Evolutionary conservation across 371 early-diverging fungal genomes (phyloP).

Genomic region (Haplosporangium sp.): DNA sequence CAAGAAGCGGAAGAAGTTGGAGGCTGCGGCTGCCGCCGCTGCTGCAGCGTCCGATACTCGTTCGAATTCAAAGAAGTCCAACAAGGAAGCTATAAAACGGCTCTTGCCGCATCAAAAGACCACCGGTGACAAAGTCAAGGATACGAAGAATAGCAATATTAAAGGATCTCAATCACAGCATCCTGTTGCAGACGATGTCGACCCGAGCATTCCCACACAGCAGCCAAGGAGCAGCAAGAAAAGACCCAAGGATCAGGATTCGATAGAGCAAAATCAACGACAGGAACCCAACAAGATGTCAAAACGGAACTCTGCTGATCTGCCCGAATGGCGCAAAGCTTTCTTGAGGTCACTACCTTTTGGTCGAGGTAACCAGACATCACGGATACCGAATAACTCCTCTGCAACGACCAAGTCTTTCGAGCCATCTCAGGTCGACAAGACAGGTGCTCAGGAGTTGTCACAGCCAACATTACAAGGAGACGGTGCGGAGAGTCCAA

Average conservation of each 20-base stretch:
- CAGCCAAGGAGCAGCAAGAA: conserved; percentile 25
- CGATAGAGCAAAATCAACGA: conserved; percentile 24
- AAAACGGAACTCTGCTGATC: conserved; percentile 30
- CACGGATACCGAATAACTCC: not conserved
- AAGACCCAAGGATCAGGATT: conserved; percentile 35
- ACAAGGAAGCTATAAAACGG: conserved; percentile 34
- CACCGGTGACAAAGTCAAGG: conserved; percentile 8
- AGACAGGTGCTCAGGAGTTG: not conserved
- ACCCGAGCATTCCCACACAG: not conserved
- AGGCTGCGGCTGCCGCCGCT: conserved; percentile 24
- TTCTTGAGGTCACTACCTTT: conserved; percentile 38
- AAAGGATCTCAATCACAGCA: not conserved
- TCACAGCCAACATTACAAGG: not conserved
- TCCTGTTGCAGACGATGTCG: not conserved
- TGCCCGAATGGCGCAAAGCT: conserved; percentile 36
- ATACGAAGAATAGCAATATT: not conserved
- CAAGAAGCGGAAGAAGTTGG: conserved; percentile 45
- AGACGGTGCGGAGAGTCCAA: conserved; percentile 21
- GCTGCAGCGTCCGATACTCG: conserved; percentile 1
- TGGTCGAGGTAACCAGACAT: conserved; percentile 16
- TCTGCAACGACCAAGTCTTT: not conserved
- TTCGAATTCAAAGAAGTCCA: conserved; percentile 7
- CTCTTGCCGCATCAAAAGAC: conserved; percentile 21
- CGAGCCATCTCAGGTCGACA: not conserved
- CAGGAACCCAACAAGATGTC: conserved; percentile 36